Evolutionary conservation across 306 rosid genomes (phyloP), one percentile per base, ranked within the genome.

Genomic region (Rosa multiflora): DNA sequence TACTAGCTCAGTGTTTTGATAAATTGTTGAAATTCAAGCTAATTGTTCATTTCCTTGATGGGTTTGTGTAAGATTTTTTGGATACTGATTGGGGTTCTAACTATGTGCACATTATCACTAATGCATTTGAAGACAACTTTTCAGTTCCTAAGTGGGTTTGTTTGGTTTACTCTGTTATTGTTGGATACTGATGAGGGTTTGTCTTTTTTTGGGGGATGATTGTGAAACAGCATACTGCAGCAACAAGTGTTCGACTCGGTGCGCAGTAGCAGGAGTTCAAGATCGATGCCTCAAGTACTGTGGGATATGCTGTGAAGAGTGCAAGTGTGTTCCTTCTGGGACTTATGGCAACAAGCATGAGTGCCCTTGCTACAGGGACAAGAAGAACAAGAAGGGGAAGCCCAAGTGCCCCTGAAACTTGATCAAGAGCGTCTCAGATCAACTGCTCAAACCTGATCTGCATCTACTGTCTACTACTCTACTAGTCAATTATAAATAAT

Each of bases 321-420:
- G 97, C 88, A 90, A 89, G 61, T 91, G 97, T 70, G 97, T 93
- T 68, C 94, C 97, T 80, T 91, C 94, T 39, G 92, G 94, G 23
- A 91, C 94, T 1, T 91, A 84, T 49, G 97, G 94, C 40, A 92
- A 90, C 89, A 92, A 92, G 82, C 92, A 92, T 0, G 91, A 90
- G 75, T 92, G 97, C 53, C 94, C 94, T 83, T 92, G 94, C 81
- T 89, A 91, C 76, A 85, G 92, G 74, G 94, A 89, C 91, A 81
- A 85, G 87, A 21, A 67, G 78, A 91, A 84, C 88, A 62, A 75
- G 3, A 88, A 82, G 86, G 91, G 91, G 55, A 87, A 84, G 40
- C 88, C 94, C 86, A 91, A 91, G 78, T 88, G 97, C 87, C 94
- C 97, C 43, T 91, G 79, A 88, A 78, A 56, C 61, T 53, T 53